Evolutionary conservation across 257 asterid species (phyloP).

Genomic region (Solanum pimpinellifolium): DNA sequence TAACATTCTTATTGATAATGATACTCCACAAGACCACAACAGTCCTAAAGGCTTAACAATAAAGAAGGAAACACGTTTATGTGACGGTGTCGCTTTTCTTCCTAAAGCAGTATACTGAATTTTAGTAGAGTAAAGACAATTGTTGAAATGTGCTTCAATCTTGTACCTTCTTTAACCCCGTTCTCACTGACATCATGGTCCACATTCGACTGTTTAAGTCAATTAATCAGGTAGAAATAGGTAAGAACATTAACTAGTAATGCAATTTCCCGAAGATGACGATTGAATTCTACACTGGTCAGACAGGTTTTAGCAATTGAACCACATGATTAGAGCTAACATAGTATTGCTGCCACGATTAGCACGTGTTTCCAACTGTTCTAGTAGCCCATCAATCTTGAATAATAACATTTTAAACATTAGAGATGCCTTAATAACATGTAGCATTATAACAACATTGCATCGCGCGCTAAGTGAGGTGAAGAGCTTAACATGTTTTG

Average conservation of each 20-base stretch:
- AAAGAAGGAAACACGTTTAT: not conserved
- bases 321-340: not conserved
- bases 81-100: not conserved
- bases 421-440: not conserved
- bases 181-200: not conserved
- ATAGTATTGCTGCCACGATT: not conserved
- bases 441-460: not conserved
- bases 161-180: not conserved
- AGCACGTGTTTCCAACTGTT: not conserved
- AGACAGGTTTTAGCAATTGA: not conserved
- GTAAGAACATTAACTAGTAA: not conserved
- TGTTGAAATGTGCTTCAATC: not conserved
- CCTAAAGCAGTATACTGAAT: not conserved
- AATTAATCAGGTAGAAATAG: not conserved
- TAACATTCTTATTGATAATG: not conserved
- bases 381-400: not conserved
- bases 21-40: not conserved
- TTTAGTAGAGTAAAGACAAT: not conserved
- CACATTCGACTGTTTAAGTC: not conserved
- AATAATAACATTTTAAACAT: not conserved
- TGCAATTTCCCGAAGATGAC: not conserved
- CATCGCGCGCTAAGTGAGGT: not conserved
- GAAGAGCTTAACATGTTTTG: not conserved
- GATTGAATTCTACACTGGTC: not conserved
- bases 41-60: not conserved